A percentile compares a stretch with the other conserved stretches of the same genome.
These are phyloP conservation scores for Wickerhamiella musiphila DNA, from an alignment of 805 yeast genomes.

Conservation along the genomic window DNA sequence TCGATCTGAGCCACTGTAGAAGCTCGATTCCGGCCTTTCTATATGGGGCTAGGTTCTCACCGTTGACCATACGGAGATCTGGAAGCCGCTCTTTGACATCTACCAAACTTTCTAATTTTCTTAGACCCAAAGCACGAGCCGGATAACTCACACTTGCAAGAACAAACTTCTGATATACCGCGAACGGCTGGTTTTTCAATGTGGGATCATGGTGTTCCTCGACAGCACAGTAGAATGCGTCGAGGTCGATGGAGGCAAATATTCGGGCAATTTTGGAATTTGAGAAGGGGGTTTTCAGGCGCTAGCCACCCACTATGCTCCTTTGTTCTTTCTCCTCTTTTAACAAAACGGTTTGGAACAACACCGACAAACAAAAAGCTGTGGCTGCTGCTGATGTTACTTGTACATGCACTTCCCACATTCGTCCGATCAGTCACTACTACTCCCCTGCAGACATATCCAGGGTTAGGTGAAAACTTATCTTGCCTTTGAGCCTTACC, in stretches of 20 bases:
- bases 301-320: too few relatives aligned
- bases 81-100: slow-evolving; percentile 13
- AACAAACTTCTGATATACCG: slow-evolving; percentile 18
- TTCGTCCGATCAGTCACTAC: too few relatives aligned
- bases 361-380: too few relatives aligned
- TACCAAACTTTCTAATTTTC: slow-evolving; percentile 13
- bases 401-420: too few relatives aligned
- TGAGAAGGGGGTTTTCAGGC: not conserved
- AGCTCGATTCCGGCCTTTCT: slow-evolving; percentile 18
- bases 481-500: too few relatives aligned
- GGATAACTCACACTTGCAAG: slow-evolving; percentile 20
- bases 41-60: slow-evolving; percentile 18
- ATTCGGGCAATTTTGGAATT: slow-evolving; percentile 2
- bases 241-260: slow-evolving; percentile 18
- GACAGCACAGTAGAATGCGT: slow-evolving; percentile 23
- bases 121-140: slow-evolving; percentile 19
- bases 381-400: too few relatives aligned
- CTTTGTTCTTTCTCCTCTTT: too few relatives aligned
- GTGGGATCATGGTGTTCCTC: slow-evolving; percentile 17
- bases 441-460: too few relatives aligned
- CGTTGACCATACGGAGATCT: slow-evolving; percentile 15
- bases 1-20: slow-evolving; percentile 11
- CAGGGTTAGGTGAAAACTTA: too few relatives aligned
- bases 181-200: slow-evolving; percentile 17
- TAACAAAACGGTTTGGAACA: too few relatives aligned